Conservation (phyloP, 2,329 filamentous ascomycete genomes). For the Aspergillus fijiensis region DNA sequence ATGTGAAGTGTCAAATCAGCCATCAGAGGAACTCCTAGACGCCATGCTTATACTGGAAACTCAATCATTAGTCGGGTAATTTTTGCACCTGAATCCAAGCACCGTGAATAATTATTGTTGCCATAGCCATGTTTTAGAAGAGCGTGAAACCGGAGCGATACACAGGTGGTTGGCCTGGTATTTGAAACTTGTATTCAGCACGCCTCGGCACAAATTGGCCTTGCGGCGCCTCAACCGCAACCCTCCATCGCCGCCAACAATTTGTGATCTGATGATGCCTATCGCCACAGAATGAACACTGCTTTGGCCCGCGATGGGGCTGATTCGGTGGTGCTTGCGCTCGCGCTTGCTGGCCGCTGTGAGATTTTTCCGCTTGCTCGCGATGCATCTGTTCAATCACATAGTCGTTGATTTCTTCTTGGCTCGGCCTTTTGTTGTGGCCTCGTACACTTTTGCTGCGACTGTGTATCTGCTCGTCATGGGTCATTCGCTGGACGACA, state of each 20-base stretch:
- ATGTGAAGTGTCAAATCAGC: not conserved
- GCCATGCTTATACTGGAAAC: constrained; percentile 6
- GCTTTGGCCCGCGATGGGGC: not conserved
- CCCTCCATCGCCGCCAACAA: constrained; percentile 27
- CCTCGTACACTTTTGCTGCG: constrained; percentile 11
- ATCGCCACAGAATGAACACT: constrained; percentile 26
- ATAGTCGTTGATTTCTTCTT: constrained; percentile 32
- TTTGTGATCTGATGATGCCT: constrained; percentile 21
- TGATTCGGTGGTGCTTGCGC: constrained; percentile 22
- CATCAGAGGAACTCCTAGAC: not conserved
- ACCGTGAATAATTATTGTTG: not conserved
- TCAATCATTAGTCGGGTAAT: not conserved
- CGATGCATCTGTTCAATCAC: constrained; percentile 29
- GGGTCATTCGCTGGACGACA: constrained; percentile 26
- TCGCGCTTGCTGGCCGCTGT: constrained; percentile 23
- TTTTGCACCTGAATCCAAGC: not conserved
- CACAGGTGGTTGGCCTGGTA: constrained; percentile 23
- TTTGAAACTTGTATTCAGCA: constrained; percentile 22
- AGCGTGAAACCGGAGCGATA: constrained; percentile 27
- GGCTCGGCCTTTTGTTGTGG: constrained; percentile 27
- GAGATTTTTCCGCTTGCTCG: constrained; percentile 23
- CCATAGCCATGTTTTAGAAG: constrained; percentile 12
- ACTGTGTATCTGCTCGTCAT: constrained; percentile 8
- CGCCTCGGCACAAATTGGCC: constrained; percentile 24
- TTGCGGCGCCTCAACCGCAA: constrained; percentile 25